These are phyloP conservation scores for Aspergillus panamensis DNA, from an alignment of 495 filamentous ascomycete species.

Conservation along the genomic window DNA sequence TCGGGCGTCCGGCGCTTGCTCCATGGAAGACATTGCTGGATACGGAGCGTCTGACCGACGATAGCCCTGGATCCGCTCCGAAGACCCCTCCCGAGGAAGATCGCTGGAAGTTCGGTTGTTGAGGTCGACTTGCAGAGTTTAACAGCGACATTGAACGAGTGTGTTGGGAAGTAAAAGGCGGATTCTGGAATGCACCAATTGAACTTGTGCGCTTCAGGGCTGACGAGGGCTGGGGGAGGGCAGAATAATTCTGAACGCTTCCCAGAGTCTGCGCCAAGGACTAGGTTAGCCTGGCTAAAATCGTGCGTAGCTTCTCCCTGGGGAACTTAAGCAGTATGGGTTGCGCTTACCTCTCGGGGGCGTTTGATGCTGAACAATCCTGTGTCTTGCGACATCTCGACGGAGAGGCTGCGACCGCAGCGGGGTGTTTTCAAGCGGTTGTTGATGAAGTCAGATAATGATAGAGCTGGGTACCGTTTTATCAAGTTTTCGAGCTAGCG, in stretches of 20 bases:
- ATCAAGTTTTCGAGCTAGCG: neutral
- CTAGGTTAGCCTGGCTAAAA: conserved; percentile 17
- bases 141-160: conserved; percentile 78
- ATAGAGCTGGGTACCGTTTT: neutral
- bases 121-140: conserved; percentile 82
- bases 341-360: conserved; percentile 61
- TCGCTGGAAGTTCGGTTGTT: conserved; percentile 79
- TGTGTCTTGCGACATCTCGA: conserved; percentile 71
- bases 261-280: conserved; percentile 63
- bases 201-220: conserved; percentile 91
- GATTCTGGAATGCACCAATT: conserved; percentile 62
- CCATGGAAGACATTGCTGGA: conserved; percentile 64
- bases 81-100: conserved; percentile 75
- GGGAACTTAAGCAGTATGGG: neutral
- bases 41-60: conserved; percentile 84
- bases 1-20: conserved; percentile 57
- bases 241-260: conserved; percentile 69
- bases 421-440: conserved; percentile 3
- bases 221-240: conserved; percentile 89
- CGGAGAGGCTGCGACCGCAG: conserved; percentile 35
- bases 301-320: conserved; percentile 4
- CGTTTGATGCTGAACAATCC: conserved; percentile 70
- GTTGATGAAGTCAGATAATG: neutral
- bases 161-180: conserved; percentile 63
- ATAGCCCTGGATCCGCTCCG: conserved; percentile 67